Percentiles rank a stretch among this genome's conserved stretches.
Evolutionary conservation across 2,329 filamentous ascomycete genomes (phyloP).

Genomic region (Plenodomus tracheiphilus): DNA sequence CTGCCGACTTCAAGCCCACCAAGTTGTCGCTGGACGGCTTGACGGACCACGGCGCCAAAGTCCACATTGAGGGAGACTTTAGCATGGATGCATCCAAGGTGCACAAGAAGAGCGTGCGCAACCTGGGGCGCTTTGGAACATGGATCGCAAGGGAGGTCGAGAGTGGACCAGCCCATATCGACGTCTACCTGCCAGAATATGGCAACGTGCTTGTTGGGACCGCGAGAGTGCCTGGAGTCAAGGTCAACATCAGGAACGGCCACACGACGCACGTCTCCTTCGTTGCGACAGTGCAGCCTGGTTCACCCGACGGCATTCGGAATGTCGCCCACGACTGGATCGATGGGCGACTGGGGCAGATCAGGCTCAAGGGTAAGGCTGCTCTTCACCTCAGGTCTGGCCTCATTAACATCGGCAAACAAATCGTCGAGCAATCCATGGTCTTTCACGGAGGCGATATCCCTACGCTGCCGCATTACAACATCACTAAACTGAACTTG

Average conservation of each 20-base stretch:
- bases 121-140: constrained; percentile 76
- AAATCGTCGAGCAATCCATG: constrained; percentile 73
- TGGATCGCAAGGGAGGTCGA: constrained; percentile 79
- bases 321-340: constrained; percentile 87
- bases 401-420: constrained; percentile 75
- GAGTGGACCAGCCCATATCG: constrained; percentile 70
- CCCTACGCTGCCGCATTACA: constrained; percentile 77
- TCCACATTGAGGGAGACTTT: constrained; percentile 81
- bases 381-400: constrained; percentile 77
- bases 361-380: constrained; percentile 75
- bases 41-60: constrained; percentile 74
- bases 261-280: constrained; percentile 79
- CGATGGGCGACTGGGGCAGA: constrained; percentile 70
- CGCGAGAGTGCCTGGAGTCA: constrained; percentile 73
- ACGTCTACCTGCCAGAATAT: constrained; percentile 83
- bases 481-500: constrained; percentile 79
- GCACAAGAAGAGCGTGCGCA: constrained; percentile 68
- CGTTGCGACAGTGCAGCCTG: constrained; percentile 73
- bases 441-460: constrained; percentile 75
- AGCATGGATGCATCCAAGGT: constrained; percentile 78
- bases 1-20: constrained; percentile 79
- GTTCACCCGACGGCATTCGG: constrained; percentile 75
- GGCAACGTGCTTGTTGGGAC: constrained; percentile 76
- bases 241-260: constrained; percentile 76
- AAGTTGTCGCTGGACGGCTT: constrained; percentile 84